Evolutionary conservation across 2,329 filamentous ascomycete species (phyloP), one percentile per base, ranked within the genome.

Genomic region (Madurella mycetomatis): DNA sequence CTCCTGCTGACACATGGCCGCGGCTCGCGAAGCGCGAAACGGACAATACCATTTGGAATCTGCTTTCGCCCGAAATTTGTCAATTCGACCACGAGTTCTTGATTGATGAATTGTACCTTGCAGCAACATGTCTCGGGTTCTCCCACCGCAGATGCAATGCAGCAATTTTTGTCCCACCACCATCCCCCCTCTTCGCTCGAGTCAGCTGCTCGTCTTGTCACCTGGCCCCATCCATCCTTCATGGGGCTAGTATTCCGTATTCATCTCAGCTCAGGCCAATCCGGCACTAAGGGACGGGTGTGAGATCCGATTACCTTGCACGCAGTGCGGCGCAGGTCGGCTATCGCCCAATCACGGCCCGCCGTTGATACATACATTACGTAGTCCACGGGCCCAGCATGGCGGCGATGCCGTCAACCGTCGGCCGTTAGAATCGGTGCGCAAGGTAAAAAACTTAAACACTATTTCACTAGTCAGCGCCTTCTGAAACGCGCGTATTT

Each of bases 291-390:
- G 19, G 17, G 32, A 13, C 15, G 5, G 16, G 41, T 39, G 44
- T 9, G 17, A 16, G 19, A 40, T 37, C 11, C 19, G 11, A 16
- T 19, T 34, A 12, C 17, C 31, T 32, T 30, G 30, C 30, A 13
- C 16, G 40, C 37, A 9, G 45, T 41, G 32, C 49, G 25, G 25
- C 42, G 32, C 41, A 13, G 37, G 18, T 37, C 51, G 47, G 32
- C 47, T 34, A 41, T 30, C 16, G 37, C 16, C 51, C 51, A 54
- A 54, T 54, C 46, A 47, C 34, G 19, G 25, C 9, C 11, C 42
- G 41, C 34, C 32, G 11, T 37, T 42, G 31, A 25, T 7, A 37
- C 25, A 12, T n/a, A n/a, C n/a, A 37, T 15, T 12, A n/a, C 11
- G 34, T 9, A 3, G 4, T 25, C 7, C 4, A 37, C 9, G 13